phyloP scores from a whole-genome alignment of 352 stramenopile genomes.

The Blastocystis sp. region DNA sequence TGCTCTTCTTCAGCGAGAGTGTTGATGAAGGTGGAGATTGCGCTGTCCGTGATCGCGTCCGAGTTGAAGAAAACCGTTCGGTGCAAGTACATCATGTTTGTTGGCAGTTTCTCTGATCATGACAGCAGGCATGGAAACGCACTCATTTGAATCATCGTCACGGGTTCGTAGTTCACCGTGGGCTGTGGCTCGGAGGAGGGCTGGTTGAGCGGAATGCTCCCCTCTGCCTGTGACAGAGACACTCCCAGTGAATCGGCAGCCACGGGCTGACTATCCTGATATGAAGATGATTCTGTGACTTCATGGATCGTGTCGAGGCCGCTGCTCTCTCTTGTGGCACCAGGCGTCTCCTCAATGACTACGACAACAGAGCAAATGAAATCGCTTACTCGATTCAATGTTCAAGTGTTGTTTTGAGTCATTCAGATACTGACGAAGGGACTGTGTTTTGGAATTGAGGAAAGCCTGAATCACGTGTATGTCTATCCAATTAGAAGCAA shows the following conservation, averaged over 20 bases:
- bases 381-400: background rate
- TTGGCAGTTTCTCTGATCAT: conserved; percentile 8
- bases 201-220: background rate
- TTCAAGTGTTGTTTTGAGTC: background rate
- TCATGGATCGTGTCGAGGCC: conserved; percentile 48
- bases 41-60: background rate
- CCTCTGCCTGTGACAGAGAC: background rate
- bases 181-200: background rate
- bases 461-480: background rate
- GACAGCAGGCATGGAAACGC: background rate
- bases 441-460: background rate
- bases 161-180: background rate
- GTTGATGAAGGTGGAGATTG: background rate
- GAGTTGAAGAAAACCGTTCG: conserved; percentile 23
- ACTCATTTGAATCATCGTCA: conserved; percentile 64
- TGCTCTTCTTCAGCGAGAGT: conserved; percentile 4
- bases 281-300: conserved; percentile 14
- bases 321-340: background rate
- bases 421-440: background rate
- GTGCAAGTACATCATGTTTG: conserved; percentile 9
- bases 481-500: background rate
- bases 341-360: background rate
- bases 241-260: background rate
- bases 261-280: background rate
- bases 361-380: background rate